Evolutionary conservation across 305 asterid genomes (phyloP).

Genomic region (Withania somnifera): DNA sequence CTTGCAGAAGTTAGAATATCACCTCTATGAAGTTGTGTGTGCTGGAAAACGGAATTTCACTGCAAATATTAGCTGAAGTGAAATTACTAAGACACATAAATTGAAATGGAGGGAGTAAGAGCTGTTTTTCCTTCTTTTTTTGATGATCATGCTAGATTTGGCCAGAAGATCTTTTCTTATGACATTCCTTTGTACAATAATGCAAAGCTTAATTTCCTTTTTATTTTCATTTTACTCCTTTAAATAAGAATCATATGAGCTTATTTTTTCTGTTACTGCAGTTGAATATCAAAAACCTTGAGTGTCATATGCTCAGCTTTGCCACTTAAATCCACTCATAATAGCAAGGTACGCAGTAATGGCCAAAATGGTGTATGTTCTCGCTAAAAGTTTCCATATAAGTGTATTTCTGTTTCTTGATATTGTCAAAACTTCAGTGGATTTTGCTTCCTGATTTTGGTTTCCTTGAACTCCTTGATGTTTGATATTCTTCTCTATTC

Average conservation of each 20-base stretch:
- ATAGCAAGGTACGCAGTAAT: not conserved
- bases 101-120: not conserved
- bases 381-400: not conserved
- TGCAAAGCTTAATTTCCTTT: not conserved
- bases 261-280: constrained; percentile 26
- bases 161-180: not conserved
- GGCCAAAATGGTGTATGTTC: constrained; percentile 18
- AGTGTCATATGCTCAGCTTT: constrained; percentile 72
- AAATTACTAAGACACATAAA: not conserved
- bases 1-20: too few relatives aligned
- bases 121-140: not conserved
- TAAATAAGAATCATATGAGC: not conserved
- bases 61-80: too few relatives aligned
- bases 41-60: too few relatives aligned
- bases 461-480: not conserved
- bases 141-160: not conserved
- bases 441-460: not conserved
- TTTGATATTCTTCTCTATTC: not conserved
- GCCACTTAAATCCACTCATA: constrained; percentile 45
- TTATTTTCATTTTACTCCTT: not conserved
- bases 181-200: not conserved
- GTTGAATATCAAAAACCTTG: constrained; percentile 90
- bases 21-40: too few relatives aligned
- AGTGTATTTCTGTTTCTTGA: not conserved
- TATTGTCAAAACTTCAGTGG: not conserved